These are phyloP conservation scores for Blastobotrys illinoisensis DNA, from an alignment of 1,139 yeast genomes.

Conservation along the genomic window DNA sequence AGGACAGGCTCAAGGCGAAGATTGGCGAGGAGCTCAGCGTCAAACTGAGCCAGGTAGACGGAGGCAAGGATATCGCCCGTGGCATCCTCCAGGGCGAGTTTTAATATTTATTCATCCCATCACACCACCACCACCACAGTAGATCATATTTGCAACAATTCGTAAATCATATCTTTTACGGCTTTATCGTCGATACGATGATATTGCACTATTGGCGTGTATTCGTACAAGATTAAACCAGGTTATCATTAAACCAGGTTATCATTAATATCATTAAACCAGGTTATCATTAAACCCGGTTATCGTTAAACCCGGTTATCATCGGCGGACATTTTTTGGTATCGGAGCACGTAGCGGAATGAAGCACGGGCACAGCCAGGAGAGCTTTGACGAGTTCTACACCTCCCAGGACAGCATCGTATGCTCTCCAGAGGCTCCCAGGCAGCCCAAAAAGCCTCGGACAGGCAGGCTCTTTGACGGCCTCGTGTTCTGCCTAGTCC, in stretches of 20 bases:
- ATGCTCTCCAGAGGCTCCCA: slow-evolving; percentile 4
- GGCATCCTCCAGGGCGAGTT: slow-evolving; percentile 78
- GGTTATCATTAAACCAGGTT: too few species aligned
- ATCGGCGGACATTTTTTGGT: background rate
- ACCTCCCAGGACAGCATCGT: background rate
- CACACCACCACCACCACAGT: too few species aligned
- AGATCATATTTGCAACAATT: too few species aligned
- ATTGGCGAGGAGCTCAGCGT: slow-evolving; percentile 58
- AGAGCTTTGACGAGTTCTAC: background rate
- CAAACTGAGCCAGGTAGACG: slow-evolving; percentile 45
- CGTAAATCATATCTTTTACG: too few species aligned
- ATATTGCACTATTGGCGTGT: too few species aligned
- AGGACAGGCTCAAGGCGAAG: slow-evolving; percentile 46
- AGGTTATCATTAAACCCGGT: too few species aligned
- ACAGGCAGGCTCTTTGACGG: slow-evolving; percentile 1
- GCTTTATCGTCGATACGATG: too few species aligned
- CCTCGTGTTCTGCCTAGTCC: background rate
- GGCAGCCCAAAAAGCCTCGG: slow-evolving; percentile 16
- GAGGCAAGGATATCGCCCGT: slow-evolving; percentile 51
- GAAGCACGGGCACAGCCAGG: background rate
- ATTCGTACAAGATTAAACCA: too few species aligned
- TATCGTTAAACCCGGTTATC: too few species aligned
- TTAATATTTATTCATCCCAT: background rate
- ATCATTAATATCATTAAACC: too few species aligned
- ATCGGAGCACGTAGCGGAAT: background rate